These are phyloP conservation scores for Helichrysum umbraculigerum DNA, from an alignment of 129 eudicot genomes.

Conservation along the genomic window DNA sequence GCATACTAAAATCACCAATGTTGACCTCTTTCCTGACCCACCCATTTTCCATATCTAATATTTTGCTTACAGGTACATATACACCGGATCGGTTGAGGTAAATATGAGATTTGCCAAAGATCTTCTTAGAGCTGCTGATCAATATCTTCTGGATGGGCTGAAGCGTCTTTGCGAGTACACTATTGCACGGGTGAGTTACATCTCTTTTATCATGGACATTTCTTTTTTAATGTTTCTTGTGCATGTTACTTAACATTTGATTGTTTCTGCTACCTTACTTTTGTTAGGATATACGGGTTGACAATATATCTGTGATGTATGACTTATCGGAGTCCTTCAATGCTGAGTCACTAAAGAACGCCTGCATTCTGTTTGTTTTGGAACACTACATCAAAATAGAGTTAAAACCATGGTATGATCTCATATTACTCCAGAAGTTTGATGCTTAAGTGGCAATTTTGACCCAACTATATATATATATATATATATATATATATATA, in stretches of 20 bases:
- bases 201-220: neutral
- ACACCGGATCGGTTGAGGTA: conserved; percentile 83
- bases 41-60: neutral
- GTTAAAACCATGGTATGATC: conserved; percentile 65
- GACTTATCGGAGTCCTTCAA: conserved; percentile 86
- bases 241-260: neutral
- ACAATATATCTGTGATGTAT: conserved; percentile 69
- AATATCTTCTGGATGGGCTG: conserved; percentile 80
- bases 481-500: too few species aligned
- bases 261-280: conserved; percentile 4
- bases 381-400: conserved; percentile 56
- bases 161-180: conserved; percentile 83
- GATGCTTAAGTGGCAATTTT: neutral
- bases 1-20: neutral
- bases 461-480: neutral
- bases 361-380: conserved; percentile 74
- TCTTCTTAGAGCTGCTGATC: conserved; percentile 82
- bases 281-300: conserved; percentile 62
- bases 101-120: conserved; percentile 68
- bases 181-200: conserved; percentile 63
- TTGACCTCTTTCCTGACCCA: neutral
- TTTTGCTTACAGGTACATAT: conserved; percentile 62
- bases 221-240: neutral
- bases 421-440: neutral
- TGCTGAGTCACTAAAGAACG: conserved; percentile 63